Base-by-base conservation (phyloP, 495 filamentous ascomycete species). In the Aspergillus heteromorphus region DNA sequence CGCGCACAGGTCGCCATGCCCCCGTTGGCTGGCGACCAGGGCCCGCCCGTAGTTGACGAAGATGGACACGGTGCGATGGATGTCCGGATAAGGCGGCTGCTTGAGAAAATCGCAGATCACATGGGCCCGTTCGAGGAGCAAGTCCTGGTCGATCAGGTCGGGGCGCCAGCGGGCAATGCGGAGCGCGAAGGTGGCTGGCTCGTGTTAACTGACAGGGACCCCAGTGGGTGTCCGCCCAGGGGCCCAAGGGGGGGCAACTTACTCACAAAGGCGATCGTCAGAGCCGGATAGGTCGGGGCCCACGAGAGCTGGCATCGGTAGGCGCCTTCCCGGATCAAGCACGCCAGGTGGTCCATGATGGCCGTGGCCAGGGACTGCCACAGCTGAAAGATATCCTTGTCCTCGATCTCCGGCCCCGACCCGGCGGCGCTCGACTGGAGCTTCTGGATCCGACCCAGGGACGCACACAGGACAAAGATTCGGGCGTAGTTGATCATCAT, bases 231-330 rank as follows among this genome's bases (percentile, higher is more conserved):
- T 48, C 10, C 21, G 16, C 3, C 18, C n/a, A 40, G 17, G 13
- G 20, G 23, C 21, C 14, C 6, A 6, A 18, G 17, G 27, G 4
- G 23, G 47, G 10, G 25, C 14, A 20, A 73, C 72, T 69, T 61
- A 75, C 72, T 71, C 40, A 75, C 68, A 58, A 75, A 75, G 1
- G 72, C 70, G 27, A 75, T 67, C 1, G 70, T 75, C 30, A 75
- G 48, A 19, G 69, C 67, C 18, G 72, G 69, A 36, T 75, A 75
- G 3, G 72, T 75, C 23, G 72, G 72, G 0, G 69, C 64, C 72
- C 72, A 75, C 16, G 65, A 54, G 23, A 73, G 36, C 34, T 75
- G 72, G 34, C 68, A 75, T 6, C 68, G 60, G 49, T 75, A 75
- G 0, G 72, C 56, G 13, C 69, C 60, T 48, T 73, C 71, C 18